Conservation (phyloP, 148 eudicot species). For the Cornus controversa region DNA sequence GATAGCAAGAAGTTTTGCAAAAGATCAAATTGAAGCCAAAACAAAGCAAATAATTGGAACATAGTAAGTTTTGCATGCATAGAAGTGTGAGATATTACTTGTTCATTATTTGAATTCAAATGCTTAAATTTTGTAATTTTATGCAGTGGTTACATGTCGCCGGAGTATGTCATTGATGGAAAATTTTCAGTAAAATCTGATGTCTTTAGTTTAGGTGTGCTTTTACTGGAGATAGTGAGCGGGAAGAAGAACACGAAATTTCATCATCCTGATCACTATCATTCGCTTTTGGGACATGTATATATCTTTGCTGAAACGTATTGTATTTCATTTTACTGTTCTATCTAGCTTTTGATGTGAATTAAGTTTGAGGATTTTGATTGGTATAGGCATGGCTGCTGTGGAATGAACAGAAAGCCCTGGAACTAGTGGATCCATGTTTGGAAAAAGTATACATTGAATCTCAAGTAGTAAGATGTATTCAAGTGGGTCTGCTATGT, state of each 20-base stretch:
- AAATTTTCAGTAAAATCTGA: no score
- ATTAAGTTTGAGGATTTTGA: no score
- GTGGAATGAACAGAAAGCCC: background rate
- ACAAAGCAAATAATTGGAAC: background rate
- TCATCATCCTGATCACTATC: slow-evolving; percentile 10
- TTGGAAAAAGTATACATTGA: slow-evolving; percentile 9
- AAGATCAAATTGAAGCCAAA: background rate
- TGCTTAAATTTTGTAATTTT: background rate
- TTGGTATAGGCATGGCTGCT: slow-evolving; percentile 14
- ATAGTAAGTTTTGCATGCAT: background rate
- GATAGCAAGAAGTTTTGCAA: background rate
- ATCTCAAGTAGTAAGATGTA: no score
- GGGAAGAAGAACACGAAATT: no score
- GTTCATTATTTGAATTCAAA: background rate
- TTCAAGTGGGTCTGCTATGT: no score
- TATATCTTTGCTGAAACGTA: no score
- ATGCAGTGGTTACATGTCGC: background rate
- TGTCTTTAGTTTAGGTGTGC: no score
- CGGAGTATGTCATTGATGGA: slow-evolving; percentile 16
- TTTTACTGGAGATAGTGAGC: no score
- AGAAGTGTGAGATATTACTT: no score
- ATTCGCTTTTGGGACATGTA: slow-evolving; percentile 24
- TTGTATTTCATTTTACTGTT: background rate
- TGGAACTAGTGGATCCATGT: slow-evolving; percentile 20
- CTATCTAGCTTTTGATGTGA: background rate